Percentiles rank a stretch among this genome's conserved stretches.
Evolutionary conservation across 495 filamentous ascomycete genomes (phyloP).

Genomic region (Penicillium egyptiacum): DNA sequence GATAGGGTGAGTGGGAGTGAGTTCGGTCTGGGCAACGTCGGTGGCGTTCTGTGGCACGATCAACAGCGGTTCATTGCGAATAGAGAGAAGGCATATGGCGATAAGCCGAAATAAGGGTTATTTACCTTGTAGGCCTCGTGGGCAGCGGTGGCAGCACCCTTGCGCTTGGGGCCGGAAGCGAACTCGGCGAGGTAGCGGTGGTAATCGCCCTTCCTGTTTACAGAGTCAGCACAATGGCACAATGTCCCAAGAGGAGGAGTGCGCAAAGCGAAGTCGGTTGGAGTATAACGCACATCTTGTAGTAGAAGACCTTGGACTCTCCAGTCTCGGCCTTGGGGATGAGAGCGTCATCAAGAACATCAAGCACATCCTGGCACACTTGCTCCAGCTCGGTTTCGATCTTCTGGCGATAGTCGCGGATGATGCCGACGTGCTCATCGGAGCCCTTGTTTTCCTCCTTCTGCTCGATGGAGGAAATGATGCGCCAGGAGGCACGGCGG

Average conservation of each 20-base stretch:
- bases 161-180: constrained; percentile 97
- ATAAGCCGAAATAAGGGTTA: constrained; percentile 12
- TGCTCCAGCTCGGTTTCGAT: constrained; percentile 97
- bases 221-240: constrained; percentile 6
- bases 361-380: constrained; percentile 97
- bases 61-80: constrained; percentile 9
- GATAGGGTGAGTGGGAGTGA: constrained; percentile 97
- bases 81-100: background rate
- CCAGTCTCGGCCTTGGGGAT: constrained; percentile 98
- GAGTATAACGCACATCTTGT: constrained; percentile 85
- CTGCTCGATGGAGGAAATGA: constrained; percentile 99
- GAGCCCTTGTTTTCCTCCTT: constrained; percentile 99
- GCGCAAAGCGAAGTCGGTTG: background rate
- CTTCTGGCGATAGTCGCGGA: constrained; percentile 98
- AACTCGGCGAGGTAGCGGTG: constrained; percentile 99
- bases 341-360: constrained; percentile 90
- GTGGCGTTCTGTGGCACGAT: constrained; percentile 75
- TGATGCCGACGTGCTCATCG: constrained; percentile 93
- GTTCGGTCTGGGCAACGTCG: constrained; percentile 95
- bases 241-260: background rate
- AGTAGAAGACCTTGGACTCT: constrained; percentile 99
- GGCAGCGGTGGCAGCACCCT: constrained; percentile 91
- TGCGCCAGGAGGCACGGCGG: constrained; percentile 98
- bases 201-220: constrained; percentile 96
- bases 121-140: constrained; percentile 98